Percentiles rank a stretch among this genome's conserved stretches.
Evolutionary conservation across 2,329 filamentous ascomycete species (phyloP).

Genomic region (Colletotrichum melonis): DNA sequence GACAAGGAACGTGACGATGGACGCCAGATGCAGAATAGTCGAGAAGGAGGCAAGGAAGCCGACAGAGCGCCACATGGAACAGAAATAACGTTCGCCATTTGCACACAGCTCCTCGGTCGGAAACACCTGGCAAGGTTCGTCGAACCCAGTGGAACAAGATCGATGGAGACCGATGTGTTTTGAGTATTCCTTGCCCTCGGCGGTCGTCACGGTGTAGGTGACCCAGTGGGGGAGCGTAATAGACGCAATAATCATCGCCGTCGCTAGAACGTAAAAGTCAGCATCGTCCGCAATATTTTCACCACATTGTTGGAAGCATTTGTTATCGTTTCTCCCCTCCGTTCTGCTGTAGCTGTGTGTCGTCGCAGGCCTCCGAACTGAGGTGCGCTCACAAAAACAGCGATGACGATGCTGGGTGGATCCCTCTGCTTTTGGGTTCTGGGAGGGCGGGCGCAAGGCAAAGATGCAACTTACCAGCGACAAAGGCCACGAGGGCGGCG

Average conservation of each 20-base stretch:
- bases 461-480: constrained; percentile 51
- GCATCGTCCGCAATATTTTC: constrained; percentile 24
- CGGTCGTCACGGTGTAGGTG: constrained; percentile 66
- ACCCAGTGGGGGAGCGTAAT: constrained; percentile 80
- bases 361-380: background rate
- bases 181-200: constrained; percentile 58
- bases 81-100: constrained; percentile 77
- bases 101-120: constrained; percentile 76
- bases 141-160: constrained; percentile 78
- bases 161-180: constrained; percentile 83
- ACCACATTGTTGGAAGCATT: background rate
- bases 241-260: constrained; percentile 76
- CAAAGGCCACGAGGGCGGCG: constrained; percentile 54
- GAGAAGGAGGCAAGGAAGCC: constrained; percentile 90
- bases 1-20: constrained; percentile 82
- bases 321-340: background rate
- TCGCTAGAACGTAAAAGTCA: constrained; percentile 63
- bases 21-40: constrained; percentile 83
- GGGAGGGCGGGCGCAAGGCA: background rate
- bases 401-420: constrained; percentile 34
- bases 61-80: constrained; percentile 89
- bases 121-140: constrained; percentile 71
- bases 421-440: constrained; percentile 4
- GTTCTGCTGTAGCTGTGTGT: background rate
- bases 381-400: background rate